Percentiles rank a stretch among this genome's conserved stretches.
These are phyloP conservation scores for Scutellaria minor DNA, from an alignment of 257 asterid species.

Conservation along the genomic window DNA sequence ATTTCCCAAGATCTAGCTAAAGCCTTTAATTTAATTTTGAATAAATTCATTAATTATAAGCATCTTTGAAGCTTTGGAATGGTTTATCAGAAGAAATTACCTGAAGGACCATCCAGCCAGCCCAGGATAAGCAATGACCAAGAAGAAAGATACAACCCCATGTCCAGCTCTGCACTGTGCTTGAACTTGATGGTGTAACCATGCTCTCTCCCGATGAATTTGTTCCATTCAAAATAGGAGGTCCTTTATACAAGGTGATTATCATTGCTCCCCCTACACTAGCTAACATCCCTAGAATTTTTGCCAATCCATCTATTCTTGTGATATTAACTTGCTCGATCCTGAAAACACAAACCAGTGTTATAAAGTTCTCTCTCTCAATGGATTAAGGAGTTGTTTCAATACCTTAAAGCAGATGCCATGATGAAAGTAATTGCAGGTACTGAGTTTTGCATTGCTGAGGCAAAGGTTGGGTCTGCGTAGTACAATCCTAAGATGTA, in stretches of 20 bases:
- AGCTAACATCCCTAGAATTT: conserved; percentile 73
- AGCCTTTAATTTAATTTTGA: too few relatives aligned
- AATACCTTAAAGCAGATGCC: conserved; percentile 64
- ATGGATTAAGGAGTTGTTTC: not conserved
- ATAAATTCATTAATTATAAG: too few relatives aligned
- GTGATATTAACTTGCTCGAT: conserved; percentile 55
- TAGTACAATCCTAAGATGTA: conserved; percentile 78
- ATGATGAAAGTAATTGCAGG: conserved; percentile 79
- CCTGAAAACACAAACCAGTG: conserved; percentile 39
- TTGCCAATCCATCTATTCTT: conserved; percentile 75
- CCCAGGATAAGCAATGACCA: conserved; percentile 91
- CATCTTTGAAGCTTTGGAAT: too few relatives aligned
- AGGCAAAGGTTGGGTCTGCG: conserved; percentile 86
- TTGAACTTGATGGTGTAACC: not conserved
- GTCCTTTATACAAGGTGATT: conserved; percentile 84
- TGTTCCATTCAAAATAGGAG: conserved; percentile 53
- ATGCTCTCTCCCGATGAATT: too few relatives aligned
- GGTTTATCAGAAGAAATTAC: conserved; percentile 24
- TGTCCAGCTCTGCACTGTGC: conserved; percentile 64
- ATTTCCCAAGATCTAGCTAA: too few relatives aligned
- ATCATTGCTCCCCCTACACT: conserved; percentile 79
- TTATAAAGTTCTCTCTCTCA: not conserved
- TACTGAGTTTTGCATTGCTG: conserved; percentile 90
- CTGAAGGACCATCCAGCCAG: conserved; percentile 95
- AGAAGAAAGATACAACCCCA: conserved; percentile 79